These are phyloP conservation scores for Sesbania bispinosa DNA, from an alignment of 306 rosid genomes.

Conservation along the genomic window DNA sequence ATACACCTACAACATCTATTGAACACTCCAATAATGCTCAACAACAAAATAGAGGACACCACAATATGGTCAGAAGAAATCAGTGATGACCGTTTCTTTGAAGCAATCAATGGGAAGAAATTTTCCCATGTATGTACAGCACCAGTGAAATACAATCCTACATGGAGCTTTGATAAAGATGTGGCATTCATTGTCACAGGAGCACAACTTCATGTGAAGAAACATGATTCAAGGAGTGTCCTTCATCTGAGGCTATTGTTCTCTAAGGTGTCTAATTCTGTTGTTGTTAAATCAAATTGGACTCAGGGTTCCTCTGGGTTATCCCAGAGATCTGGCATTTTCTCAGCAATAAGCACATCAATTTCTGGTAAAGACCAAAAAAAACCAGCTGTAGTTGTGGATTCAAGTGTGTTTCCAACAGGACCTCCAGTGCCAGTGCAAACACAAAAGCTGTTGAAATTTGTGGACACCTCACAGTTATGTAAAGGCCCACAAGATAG, in stretches of 20 bases:
- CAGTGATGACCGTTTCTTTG: conserved; percentile 49
- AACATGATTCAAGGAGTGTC: conserved; percentile 53
- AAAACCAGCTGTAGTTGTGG: conserved; percentile 49
- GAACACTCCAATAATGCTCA: conserved; percentile 52
- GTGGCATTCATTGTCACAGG: conserved; percentile 72
- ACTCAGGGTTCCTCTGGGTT: conserved; percentile 41
- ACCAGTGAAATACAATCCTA: conserved; percentile 61
- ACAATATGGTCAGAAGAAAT: conserved; percentile 64
- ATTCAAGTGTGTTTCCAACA: conserved; percentile 70
- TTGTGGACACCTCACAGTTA: conserved; percentile 58
- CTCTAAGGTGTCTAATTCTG: conserved; percentile 51
- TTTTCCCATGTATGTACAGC: conserved; percentile 69
- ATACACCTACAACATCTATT: conserved; percentile 81
- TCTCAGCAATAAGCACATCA: conserved; percentile 65
- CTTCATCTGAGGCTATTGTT: conserved; percentile 72
- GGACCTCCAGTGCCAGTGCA: conserved; percentile 80
- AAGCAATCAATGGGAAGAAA: conserved; percentile 55
- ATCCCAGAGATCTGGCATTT: conserved; percentile 59
- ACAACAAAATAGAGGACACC: conserved; percentile 43
- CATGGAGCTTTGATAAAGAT: conserved; percentile 36
- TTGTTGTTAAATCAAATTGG: conserved; percentile 61
- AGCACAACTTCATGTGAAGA: conserved; percentile 68
- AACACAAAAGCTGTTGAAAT: conserved; percentile 60
- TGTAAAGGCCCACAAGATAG: conserved; percentile 74
- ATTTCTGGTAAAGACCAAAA: conserved; percentile 48